A percentile compares a stretch with the other conserved stretches of the same genome.
Conservation (phyloP, 192 early-diverging fungal species). For the Mortierella alpina region DNA sequence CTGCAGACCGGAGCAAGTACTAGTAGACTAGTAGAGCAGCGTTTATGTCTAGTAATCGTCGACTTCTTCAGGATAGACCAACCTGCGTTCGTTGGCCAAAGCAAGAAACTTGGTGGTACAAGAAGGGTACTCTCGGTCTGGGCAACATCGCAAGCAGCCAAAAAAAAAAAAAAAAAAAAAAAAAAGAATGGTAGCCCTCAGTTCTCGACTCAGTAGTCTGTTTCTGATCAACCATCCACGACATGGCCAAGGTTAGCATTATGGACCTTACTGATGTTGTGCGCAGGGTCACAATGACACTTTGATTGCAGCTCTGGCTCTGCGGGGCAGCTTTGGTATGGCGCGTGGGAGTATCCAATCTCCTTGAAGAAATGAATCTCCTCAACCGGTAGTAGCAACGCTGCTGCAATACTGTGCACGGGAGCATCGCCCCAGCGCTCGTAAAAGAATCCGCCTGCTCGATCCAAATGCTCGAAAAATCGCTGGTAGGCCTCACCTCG, state of each 20-base stretch:
- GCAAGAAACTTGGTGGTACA: conserved; percentile 36
- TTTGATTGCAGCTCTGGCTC: conserved; percentile 57
- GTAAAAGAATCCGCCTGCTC: conserved; percentile 86
- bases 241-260: not conserved
- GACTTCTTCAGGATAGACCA: conserved; percentile 33
- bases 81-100: conserved; percentile 4
- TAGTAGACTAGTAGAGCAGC: no score
- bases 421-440: conserved; percentile 86
- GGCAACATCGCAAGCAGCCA: not conserved
- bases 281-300: conserved; percentile 63
- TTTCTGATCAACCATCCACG: not conserved
- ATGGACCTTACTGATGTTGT: conserved; percentile 59
- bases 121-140: conserved; percentile 31
- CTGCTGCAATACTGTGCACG: conserved; percentile 75
- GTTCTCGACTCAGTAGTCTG: not conserved
- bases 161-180: not conserved
- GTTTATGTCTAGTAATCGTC: not conserved
- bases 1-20: no score
- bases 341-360: conserved; percentile 77
- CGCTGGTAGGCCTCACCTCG: conserved; percentile 73
- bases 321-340: conserved; percentile 68
- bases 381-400: conserved; percentile 65
- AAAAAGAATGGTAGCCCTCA: not conserved
- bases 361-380: conserved; percentile 82
- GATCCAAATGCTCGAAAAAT: conserved; percentile 80